A percentile compares a stretch with the other conserved stretches of the same genome.
These are phyloP conservation scores for Nasturtium officinale DNA, from an alignment of 345 rosid species.

Conservation along the genomic window DNA sequence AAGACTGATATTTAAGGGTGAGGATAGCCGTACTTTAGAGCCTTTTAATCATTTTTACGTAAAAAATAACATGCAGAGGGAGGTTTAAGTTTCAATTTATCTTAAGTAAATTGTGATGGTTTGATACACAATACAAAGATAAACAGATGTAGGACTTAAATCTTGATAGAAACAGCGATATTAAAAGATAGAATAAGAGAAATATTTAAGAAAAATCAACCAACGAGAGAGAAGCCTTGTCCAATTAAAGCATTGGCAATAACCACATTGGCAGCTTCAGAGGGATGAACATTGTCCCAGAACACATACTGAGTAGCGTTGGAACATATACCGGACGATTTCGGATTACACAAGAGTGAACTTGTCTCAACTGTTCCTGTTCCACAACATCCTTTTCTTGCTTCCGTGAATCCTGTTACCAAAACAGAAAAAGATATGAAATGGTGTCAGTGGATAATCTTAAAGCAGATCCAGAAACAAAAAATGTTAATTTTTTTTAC, in stretches of 20 bases:
- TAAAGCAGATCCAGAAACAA: neutral
- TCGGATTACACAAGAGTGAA: slow-evolving; percentile 70
- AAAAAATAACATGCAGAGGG: slow-evolving; percentile 7
- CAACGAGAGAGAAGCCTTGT: slow-evolving; percentile 65
- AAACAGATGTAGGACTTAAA: slow-evolving; percentile 24
- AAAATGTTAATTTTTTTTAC: slow-evolving; percentile 4
- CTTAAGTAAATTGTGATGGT: slow-evolving; percentile 22
- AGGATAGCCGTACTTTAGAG: slow-evolving; percentile 8
- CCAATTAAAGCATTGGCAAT: slow-evolving; percentile 66
- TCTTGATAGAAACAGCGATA: slow-evolving; percentile 15
- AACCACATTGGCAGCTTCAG: slow-evolving; percentile 85
- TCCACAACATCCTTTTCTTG: slow-evolving; percentile 89
- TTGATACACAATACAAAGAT: slow-evolving; percentile 24
- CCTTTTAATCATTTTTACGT: neutral
- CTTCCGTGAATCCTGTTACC: slow-evolving; percentile 70
- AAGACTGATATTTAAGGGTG: slow-evolving; percentile 23
- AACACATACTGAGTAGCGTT: slow-evolving; percentile 86
- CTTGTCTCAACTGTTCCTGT: slow-evolving; percentile 84
- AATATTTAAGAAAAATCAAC: slow-evolving; percentile 15
- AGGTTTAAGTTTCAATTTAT: slow-evolving; percentile 13
- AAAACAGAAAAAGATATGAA: neutral
- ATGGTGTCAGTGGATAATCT: slow-evolving; percentile 1
- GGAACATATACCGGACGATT: slow-evolving; percentile 68
- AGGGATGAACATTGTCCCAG: slow-evolving; percentile 92
- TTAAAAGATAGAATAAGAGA: neutral